These are phyloP conservation scores for Rauvolfia tetraphylla DNA, from an alignment of 257 asterid genomes.

Conservation along the genomic window DNA sequence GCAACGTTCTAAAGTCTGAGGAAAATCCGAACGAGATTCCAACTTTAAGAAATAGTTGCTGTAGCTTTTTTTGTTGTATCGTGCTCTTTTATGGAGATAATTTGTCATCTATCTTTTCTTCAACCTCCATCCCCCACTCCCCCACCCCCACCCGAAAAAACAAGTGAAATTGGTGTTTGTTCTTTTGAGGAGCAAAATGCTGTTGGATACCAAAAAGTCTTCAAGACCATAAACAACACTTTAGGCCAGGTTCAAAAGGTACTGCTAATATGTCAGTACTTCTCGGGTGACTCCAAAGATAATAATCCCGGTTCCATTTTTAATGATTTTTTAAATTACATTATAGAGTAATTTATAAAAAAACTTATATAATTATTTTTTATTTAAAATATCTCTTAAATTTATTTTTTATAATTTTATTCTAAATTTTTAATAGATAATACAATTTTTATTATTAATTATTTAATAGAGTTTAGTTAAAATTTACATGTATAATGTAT, in stretches of 20 bases:
- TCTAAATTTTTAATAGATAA: too few relatives aligned
- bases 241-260: not conserved
- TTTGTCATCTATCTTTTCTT: slow-evolving; percentile 6
- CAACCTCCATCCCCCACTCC: slow-evolving; percentile 2
- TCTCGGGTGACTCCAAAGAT: not conserved
- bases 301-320: too few relatives aligned
- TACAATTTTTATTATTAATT: too few relatives aligned
- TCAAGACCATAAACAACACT: not conserved
- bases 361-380: too few relatives aligned
- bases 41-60: slow-evolving; percentile 29
- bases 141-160: too few relatives aligned
- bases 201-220: not conserved
- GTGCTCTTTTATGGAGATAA: slow-evolving; percentile 6
- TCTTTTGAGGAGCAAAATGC: slow-evolving; percentile 27
- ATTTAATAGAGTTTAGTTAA: too few relatives aligned
- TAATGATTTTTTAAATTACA: too few relatives aligned
- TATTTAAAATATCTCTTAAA: too few relatives aligned
- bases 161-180: slow-evolving; percentile 17
- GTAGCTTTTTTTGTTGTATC: slow-evolving; percentile 25
- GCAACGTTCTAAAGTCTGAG: slow-evolving; percentile 21
- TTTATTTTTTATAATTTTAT: too few relatives aligned
- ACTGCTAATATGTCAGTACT: not conserved
- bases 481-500: too few relatives aligned
- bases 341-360: too few relatives aligned
- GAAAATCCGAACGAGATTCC: slow-evolving; percentile 25